Evolutionary conservation across 1,139 yeast genomes (phyloP), one percentile per base, ranked within the genome.

Genomic region (Geotrichum histeridarum): DNA sequence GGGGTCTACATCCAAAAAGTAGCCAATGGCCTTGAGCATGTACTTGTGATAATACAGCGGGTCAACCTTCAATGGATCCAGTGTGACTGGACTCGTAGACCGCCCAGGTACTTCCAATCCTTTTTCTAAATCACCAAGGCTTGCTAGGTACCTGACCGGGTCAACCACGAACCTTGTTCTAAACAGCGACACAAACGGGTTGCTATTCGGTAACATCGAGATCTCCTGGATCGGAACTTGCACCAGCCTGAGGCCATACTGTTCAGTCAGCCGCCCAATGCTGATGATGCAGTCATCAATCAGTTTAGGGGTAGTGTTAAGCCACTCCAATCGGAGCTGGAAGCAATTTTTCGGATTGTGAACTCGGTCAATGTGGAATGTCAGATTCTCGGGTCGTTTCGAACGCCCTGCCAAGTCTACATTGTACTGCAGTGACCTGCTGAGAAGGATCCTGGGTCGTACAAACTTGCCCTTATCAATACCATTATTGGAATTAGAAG

Each of bases 271-370:
- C 55, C 96, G 77, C 0, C 90, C 80, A 86, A 97, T 85, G 51
- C 81, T 80, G 42, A 78, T 83, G 35, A 94, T 78, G 12, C 88
- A 76, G 63, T 93, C 97, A 62, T 94, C 99, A 55, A 94, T 84
- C 51, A 93, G 77, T 64, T 85, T 86, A 0, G 95, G 86, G 0
- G 98, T 89, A 0, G 96, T 84, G 58, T 87, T 88, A 39, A 93
- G 73, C 99, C 99, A 94, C 68, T 93, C 97, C 32, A 93, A 71
- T 53, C 96, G 76, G 36, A 94, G 78, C 64, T 91, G 98, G 72
- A 84, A 94, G 65, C 98, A 91, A 64, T 91, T 95, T 59, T 89
- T 94, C 0, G 98, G 97, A 66, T 91, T 93, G 66, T 90, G 98
- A 2, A 90, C 93, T 53, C 84, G 78, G 67, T 94, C 99, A 65